Evolutionary conservation across 768 basidiomycete genomes (phyloP).

Genomic region (Agaricus bisporus): DNA sequence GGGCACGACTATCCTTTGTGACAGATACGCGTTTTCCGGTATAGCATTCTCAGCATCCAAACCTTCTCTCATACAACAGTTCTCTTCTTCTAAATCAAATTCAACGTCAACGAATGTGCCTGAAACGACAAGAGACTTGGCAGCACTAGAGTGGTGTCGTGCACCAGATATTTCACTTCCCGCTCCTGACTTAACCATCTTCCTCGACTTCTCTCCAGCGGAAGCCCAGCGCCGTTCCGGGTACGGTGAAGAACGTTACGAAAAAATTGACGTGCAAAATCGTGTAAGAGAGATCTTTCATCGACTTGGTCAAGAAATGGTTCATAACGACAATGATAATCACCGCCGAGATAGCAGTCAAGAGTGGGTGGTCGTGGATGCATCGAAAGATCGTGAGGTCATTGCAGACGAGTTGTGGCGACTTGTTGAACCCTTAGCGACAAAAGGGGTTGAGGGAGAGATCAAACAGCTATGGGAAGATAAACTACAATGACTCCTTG

Average conservation of each 20-base stretch:
- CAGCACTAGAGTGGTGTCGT: conserved; percentile 74
- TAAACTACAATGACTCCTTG: conserved; percentile 2
- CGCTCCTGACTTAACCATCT: conserved; percentile 81
- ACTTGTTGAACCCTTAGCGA: conserved; percentile 34
- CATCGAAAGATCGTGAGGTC: conserved; percentile 39
- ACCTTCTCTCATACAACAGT: conserved; percentile 13
- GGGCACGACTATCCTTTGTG: conserved; percentile 78
- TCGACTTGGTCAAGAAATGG: conserved; percentile 49
- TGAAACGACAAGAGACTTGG: conserved; percentile 12
- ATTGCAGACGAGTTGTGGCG: conserved; percentile 55
- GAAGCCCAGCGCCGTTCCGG: conserved; percentile 65
- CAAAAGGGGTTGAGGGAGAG: conserved; percentile 29
- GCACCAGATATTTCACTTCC: conserved; percentile 86
- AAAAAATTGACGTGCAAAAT: conserved; percentile 70
- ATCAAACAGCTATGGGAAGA: conserved; percentile 48
- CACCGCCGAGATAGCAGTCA: conserved; percentile 5
- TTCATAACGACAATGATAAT: conserved; percentile 7
- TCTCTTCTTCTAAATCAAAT: not conserved
- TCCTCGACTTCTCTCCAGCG: conserved; percentile 77
- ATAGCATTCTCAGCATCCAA: conserved; percentile 81
- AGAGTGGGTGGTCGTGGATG: conserved; percentile 55
- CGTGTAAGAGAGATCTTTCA: conserved; percentile 57
- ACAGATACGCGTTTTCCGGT: conserved; percentile 95
- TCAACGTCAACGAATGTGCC: not conserved
- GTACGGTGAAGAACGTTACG: conserved; percentile 85